These are phyloP conservation scores for Rubroboletus satanas DNA, from an alignment of 768 basidiomycete genomes.

Conservation along the genomic window DNA sequence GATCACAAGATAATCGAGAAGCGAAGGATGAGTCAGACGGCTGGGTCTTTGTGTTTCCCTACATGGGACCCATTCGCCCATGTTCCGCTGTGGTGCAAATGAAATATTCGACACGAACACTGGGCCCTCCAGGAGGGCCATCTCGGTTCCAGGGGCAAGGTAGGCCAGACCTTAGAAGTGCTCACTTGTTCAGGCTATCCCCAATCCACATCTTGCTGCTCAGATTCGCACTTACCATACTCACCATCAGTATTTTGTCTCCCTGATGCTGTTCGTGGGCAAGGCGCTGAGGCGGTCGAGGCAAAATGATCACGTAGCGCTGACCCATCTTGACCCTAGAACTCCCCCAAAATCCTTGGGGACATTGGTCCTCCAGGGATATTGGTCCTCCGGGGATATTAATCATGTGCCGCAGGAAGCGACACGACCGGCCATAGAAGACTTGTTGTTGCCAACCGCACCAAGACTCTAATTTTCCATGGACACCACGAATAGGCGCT, in stretches of 20 bases:
- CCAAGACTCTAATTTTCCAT: background rate
- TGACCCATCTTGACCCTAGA: background rate
- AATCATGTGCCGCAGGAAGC: background rate
- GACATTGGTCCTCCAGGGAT: background rate
- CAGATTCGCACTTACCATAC: slow-evolving; percentile 3
- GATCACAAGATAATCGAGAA: slow-evolving; percentile 84
- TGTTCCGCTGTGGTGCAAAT: background rate
- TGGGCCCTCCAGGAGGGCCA: slow-evolving; percentile 1
- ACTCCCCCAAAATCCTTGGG: background rate
- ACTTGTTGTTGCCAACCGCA: background rate
- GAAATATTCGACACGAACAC: background rate
- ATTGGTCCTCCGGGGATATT: slow-evolving; percentile 5
- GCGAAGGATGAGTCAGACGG: slow-evolving; percentile 3
- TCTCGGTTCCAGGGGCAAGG: background rate
- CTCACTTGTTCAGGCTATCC: background rate
- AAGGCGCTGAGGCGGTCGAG: background rate
- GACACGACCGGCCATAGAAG: background rate
- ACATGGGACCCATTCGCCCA: background rate
- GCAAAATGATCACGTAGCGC: slow-evolving; percentile 5
- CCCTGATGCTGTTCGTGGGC: background rate
- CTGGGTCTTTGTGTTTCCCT: background rate
- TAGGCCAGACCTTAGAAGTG: background rate
- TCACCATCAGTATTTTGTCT: background rate
- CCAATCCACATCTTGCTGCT: background rate
- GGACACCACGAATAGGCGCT: background rate